Evolutionary conservation across 768 basidiomycete species (phyloP), one percentile per base, ranked within the genome.

Genomic region (Suillus placidus): DNA sequence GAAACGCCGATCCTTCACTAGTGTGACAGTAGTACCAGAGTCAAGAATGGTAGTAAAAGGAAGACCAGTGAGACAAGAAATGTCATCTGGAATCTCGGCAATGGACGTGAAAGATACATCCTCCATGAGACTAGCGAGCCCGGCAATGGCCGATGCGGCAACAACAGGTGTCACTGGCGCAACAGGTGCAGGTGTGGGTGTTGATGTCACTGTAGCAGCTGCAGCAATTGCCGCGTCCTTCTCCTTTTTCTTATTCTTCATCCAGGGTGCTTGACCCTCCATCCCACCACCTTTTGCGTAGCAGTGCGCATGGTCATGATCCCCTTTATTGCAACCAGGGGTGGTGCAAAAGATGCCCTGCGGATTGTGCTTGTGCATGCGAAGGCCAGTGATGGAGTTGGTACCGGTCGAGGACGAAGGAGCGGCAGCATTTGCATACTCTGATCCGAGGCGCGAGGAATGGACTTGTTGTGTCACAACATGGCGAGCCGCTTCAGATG

Each of bases 331-430:
- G 12, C 58, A 60, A 2, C 23, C 32, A 6, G 58, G 7, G 0
- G 6, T 60, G 0, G 13, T 18, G 12, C 58, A 60, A 6, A 38
- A 38, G 9, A 60, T 13, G 0, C 58, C 58, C 2, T 26, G 23
- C 0, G 35, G 58, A 12, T 60, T 60, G 23, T 60, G n/a, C 23
- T 30, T 40, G 0, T 34, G 30, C 9, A 10, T 55, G 1, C 23
- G 1, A 2, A 30, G 18, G 4, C 26, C 16, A 0, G 54, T 30
- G 8, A 35, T 30, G 1, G 26, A 0, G 6, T 35, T 35, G 3
- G 7, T 5, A 6, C 12, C 4, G 6, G 18, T 0, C 0, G 42
- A 2, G 6, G 16, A 0, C 0, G 42, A 6, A 6, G 8, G 6
- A 8, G 14, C 8, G 14, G 20, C 6, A 3, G 18, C n/a, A 10